These are phyloP conservation scores for Jamesozyma gamospora DNA, from an alignment of 805 yeast species.

Conservation along the genomic window DNA sequence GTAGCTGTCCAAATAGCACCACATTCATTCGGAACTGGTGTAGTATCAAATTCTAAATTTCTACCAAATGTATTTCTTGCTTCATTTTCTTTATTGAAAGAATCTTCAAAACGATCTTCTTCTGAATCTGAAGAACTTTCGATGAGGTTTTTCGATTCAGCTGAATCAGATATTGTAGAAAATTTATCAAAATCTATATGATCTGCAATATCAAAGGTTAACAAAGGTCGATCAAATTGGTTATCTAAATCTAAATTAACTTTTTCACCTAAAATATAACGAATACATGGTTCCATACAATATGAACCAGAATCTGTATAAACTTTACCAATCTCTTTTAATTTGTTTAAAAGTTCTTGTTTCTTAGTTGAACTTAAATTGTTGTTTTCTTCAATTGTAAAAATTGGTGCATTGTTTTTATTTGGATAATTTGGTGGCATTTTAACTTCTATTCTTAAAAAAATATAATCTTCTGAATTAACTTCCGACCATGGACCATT, in stretches of 20 bases:
- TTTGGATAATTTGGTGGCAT: slow-evolving; percentile 71
- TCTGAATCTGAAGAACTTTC: slow-evolving; percentile 32
- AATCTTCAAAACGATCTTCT: slow-evolving; percentile 29
- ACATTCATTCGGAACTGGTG: slow-evolving; percentile 89
- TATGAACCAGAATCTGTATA: slow-evolving; percentile 50
- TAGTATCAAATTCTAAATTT: slow-evolving; percentile 47
- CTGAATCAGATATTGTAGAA: slow-evolving; percentile 26
- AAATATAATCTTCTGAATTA: slow-evolving; percentile 37
- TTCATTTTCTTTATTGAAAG: slow-evolving; percentile 10
- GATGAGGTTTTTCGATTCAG: slow-evolving; percentile 19
- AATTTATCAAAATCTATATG: slow-evolving; percentile 28
- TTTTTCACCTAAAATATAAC: slow-evolving; percentile 75
- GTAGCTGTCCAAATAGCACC: slow-evolving; percentile 81
- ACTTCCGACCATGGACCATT: slow-evolving; percentile 63
- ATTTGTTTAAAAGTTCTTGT: slow-evolving; percentile 39
- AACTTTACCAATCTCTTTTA: slow-evolving; percentile 46
- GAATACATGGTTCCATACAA: slow-evolving; percentile 71
- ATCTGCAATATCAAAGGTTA: slow-evolving; percentile 26
- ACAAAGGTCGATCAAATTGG: slow-evolving; percentile 26
- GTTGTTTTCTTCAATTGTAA: slow-evolving; percentile 70
- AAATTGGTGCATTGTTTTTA: slow-evolving; percentile 39
- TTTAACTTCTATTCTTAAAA: slow-evolving; percentile 56
- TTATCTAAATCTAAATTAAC: slow-evolving; percentile 35
- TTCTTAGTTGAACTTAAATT: slow-evolving; percentile 45
- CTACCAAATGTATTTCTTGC: slow-evolving; percentile 10